A percentile compares a stretch with the other conserved stretches of the same genome.
Conservation (phyloP, 2,329 filamentous ascomycete genomes). For the Xylogone sp. region DNA sequence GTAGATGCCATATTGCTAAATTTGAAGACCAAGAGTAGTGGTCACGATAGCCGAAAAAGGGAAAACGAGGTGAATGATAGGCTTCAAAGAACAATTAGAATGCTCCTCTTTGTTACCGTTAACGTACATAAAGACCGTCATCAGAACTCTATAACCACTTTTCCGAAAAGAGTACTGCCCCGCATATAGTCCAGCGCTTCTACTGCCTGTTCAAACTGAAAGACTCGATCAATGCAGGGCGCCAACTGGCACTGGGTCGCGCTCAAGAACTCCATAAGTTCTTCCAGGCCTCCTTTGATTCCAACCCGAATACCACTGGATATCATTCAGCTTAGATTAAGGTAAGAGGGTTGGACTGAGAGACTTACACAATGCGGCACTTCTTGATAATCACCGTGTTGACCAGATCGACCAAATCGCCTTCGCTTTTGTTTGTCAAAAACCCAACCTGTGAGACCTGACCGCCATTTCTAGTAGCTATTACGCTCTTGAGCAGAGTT, state of each 20-base stretch:
- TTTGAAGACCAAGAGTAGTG: too few relatives aligned
- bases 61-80: too few relatives aligned
- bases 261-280: conserved; percentile 28
- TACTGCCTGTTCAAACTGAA: conserved; percentile 27
- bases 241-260: conserved; percentile 17
- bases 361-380: neutral
- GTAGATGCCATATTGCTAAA: too few relatives aligned
- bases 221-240: conserved; percentile 30
- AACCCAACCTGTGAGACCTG: neutral
- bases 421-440: neutral
- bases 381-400: neutral
- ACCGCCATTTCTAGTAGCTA: neutral
- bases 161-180: conserved; percentile 28
- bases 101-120: too few relatives aligned
- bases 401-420: neutral
- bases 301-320: conserved; percentile 34
- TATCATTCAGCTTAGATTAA: too few relatives aligned
- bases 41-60: too few relatives aligned
- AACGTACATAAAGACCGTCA: too few relatives aligned
- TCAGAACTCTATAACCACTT: conserved; percentile 26
- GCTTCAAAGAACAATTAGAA: too few relatives aligned
- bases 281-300: conserved; percentile 31
- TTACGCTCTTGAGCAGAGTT: conserved; percentile 41
- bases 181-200: conserved; percentile 20
- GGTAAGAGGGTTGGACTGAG: too few relatives aligned